Evolutionary conservation across 306 rosid species (phyloP).

Genomic region (Ammopiptanthus mongolicus): DNA sequence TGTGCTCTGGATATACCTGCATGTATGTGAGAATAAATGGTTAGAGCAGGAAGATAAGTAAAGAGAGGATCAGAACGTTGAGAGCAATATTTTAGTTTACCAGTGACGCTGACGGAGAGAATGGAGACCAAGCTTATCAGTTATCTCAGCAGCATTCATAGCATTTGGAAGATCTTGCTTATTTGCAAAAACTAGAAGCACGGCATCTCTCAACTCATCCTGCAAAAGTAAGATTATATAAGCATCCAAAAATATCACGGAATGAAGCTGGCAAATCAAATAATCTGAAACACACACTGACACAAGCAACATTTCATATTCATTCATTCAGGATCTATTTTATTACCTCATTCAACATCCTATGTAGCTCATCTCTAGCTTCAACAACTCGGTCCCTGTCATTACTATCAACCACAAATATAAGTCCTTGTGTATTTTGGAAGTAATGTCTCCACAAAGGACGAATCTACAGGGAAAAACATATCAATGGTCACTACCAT

Average conservation of each 20-base stretch:
- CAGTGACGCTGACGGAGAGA: constrained; percentile 93
- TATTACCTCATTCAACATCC: constrained; percentile 80
- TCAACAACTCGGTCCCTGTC: constrained; percentile 83
- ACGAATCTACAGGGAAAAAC: constrained; percentile 53
- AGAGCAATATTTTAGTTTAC: constrained; percentile 21
- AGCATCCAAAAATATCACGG: not conserved
- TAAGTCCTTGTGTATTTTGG: constrained; percentile 63
- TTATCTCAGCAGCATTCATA: constrained; percentile 89
- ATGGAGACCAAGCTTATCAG: constrained; percentile 89
- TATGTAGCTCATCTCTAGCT: constrained; percentile 89
- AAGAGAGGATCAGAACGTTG: not conserved
- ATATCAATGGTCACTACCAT: not conserved
- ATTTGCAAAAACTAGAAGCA: constrained; percentile 82
- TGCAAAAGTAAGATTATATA: constrained; percentile 29
- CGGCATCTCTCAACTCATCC: constrained; percentile 89
- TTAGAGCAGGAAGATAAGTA: not conserved
- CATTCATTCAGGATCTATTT: not conserved
- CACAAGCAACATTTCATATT: not conserved
- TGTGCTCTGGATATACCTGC: constrained; percentile 92
- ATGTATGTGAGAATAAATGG: not conserved
- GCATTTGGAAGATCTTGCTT: constrained; percentile 96
- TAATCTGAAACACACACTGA: not conserved
- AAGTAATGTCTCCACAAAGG: constrained; percentile 94
- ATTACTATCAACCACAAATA: constrained; percentile 89
- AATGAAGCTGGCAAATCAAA: not conserved